Base-by-base conservation (phyloP, 805 yeast genomes). In the Jamesozyma lodderae region DNA sequence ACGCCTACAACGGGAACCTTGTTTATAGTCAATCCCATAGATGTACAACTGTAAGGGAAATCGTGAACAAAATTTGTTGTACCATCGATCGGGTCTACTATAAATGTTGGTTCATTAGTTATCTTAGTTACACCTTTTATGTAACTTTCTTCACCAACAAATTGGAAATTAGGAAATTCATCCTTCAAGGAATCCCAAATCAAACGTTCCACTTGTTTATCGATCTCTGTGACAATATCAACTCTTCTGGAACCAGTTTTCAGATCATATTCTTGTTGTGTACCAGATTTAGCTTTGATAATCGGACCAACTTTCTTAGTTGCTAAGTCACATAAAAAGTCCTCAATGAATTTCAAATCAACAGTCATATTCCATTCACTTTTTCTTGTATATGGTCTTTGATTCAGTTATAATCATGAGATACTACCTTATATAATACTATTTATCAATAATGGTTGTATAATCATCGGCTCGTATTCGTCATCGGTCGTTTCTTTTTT, bases 31-130 rank as follows among this genome's bases (percentile, higher is more conserved):
- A 77, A 68, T 0, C 82, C 83, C 22, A 77, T 52, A 1, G 83
- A 77, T 26, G 77, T 77, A 56, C 82, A 77, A 31, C 77, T 69
- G 49, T 70, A 72, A 4, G 82, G 83, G 58, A 73, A 77, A 33
- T 65, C 68, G 52, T 77, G 83, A 36, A 77, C 68, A 54, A 77
- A 77, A 55, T 77, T 73, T 4, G 81, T 75, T 1, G 83, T 77
- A 10, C 82, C 82, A 46, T 76, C 81, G 51, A 75, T 72, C 30
- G 80, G 80, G 49, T 77, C 82, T 15, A 77, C 78, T 38, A 77
- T 69, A 49, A 77, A 77, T 2, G 81, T 76, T 16, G 82, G 82
- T 3, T 61, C 71, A 29, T 66, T 66, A 1, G 70, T 60, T 13
- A 77, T 59, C 33, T 51, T 52, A 3, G 77, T 64, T 22, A 55